Evolutionary conservation across 2,329 filamentous ascomycete genomes (phyloP), one percentile per base, ranked within the genome.

Genomic region (Zymoseptoria brevis): DNA sequence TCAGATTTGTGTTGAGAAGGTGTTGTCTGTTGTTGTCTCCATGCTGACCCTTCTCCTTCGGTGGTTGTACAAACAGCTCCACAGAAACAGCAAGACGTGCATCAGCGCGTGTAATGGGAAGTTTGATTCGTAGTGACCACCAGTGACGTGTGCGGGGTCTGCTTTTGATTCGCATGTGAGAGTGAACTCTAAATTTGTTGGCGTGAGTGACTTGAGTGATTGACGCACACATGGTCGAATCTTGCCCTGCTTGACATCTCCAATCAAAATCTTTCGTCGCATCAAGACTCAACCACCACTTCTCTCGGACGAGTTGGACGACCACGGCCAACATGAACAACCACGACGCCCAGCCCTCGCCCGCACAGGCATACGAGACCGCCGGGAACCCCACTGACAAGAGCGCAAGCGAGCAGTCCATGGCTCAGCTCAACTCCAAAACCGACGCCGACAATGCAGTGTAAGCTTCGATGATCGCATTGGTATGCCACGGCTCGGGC

Each of bases 321-420:
- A 45, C 21, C 58, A 57, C 48, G n/a, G 50, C 50, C 56, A 60
- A n/a, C 50, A 67, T 55, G 57, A 77, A 75, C 71, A 73, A 74
- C 30, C 73, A 66, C 56, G 71, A 68, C 60, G 62, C 76, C 26
- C 78, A 81, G 65, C 79, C 79, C 19, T 71, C 72, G 53, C 69
- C 71, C 29, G 57, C 73, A 60, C 71, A 77, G 65, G 77, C 75
- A 56, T 80, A 80, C 74, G 73, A 73, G 11, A 77, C 76, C 2
- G 68, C 74, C 2, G 75, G 75, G 62, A 81, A 81, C 67, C 73
- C 77, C 35, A 74, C 70, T n/a, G 65, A 71, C 22, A 75, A 76
- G 58, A 72, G 74, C 59, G 75, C 76, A 9, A 58, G 68, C 54
- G 78, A 80, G 61, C 55, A 69, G 48, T 53, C 61, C 1, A 62